phyloP scores from a whole-genome alignment of 2,329 filamentous ascomycete species.

The Fonsecaea multimorphosa region DNA sequence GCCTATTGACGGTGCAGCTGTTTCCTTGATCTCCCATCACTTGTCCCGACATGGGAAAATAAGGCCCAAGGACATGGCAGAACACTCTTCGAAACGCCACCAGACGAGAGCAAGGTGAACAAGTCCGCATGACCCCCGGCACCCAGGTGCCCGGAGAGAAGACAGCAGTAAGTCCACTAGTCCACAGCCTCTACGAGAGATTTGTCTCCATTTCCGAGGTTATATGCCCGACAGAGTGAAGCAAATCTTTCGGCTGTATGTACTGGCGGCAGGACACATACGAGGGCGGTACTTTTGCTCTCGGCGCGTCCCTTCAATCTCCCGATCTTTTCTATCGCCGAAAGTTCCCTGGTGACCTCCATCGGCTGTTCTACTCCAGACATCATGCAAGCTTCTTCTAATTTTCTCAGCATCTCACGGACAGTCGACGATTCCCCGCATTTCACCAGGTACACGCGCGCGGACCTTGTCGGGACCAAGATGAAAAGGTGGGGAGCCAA shows the following conservation, averaged over 20 bases:
- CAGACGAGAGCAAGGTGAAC: not conserved
- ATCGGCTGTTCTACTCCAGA: not conserved
- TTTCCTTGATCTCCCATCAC: not conserved
- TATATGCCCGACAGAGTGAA: not conserved
- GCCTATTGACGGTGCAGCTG: not conserved
- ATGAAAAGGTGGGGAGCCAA: not conserved
- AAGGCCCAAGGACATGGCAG: not conserved
- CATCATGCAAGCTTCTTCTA: not conserved
- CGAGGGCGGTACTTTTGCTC: slow-evolving; percentile 4
- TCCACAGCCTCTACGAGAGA: not conserved
- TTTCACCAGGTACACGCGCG: not conserved
- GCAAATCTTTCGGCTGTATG: not conserved
- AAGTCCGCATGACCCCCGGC: too few relatives aligned
- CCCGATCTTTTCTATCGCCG: not conserved
- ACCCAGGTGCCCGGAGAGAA: not conserved
- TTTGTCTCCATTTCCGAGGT: not conserved
- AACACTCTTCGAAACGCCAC: not conserved
- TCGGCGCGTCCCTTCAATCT: not conserved
- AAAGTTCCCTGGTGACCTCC: not conserved
- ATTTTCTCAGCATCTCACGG: not conserved
- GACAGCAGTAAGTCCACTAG: not conserved
- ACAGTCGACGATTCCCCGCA: not conserved
- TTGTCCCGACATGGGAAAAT: not conserved
- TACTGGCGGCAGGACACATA: not conserved
- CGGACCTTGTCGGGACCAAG: not conserved